Evolutionary conservation across 257 asterid genomes (phyloP).

Genomic region (Fraxinus pennsylvanica): DNA sequence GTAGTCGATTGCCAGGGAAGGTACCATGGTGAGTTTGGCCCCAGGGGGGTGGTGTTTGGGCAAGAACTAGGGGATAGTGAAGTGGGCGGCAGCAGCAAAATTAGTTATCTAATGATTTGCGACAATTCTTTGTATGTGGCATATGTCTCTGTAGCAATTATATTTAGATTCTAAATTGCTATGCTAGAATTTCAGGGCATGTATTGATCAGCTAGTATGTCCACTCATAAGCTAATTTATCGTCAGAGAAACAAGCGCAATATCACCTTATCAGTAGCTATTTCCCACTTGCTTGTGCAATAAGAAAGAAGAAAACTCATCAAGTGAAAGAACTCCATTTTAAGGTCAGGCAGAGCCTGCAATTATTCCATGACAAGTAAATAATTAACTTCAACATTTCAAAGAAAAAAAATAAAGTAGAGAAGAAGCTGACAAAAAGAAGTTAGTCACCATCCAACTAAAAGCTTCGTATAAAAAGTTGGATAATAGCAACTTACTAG

Average conservation of each 20-base stretch:
- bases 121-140: background rate
- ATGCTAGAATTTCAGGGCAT: constrained; percentile 10
- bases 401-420: constrained; percentile 7
- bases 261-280: constrained; percentile 81
- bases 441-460: constrained; percentile 7
- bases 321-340: constrained; percentile 97
- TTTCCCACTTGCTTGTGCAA: constrained; percentile 90
- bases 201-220: constrained; percentile 21
- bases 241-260: constrained; percentile 3
- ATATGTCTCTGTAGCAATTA: background rate
- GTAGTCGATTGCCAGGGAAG: background rate
- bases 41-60: background rate
- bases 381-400: background rate
- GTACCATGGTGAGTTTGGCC: background rate
- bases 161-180: background rate
- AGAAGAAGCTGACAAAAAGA: constrained; percentile 2
- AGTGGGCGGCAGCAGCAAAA: background rate
- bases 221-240: constrained; percentile 21
- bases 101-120: background rate
- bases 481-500: constrained; percentile 57
- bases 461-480: background rate
- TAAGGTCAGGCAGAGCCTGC: constrained; percentile 93
- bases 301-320: constrained; percentile 91
- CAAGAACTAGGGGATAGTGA: background rate
- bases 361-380: constrained; percentile 28